Evolutionary conservation across 148 eudicot species (phyloP).

Genomic region (Fagopyrum esculentum): DNA sequence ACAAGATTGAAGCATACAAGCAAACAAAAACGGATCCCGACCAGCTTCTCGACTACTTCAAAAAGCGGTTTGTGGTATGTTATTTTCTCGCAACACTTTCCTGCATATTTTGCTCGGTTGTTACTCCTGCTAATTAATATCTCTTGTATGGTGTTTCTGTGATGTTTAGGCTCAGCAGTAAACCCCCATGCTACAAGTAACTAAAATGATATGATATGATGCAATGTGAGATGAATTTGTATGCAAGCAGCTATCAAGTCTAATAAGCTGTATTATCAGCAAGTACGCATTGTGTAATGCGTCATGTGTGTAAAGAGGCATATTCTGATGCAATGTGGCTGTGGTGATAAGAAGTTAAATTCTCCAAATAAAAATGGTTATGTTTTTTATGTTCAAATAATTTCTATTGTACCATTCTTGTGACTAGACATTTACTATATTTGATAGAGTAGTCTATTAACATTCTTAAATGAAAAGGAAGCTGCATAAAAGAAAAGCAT

Average conservation of each 20-base stretch:
- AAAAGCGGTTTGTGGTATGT: background rate
- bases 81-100: background rate
- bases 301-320: background rate
- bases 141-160: slow-evolving; percentile 1
- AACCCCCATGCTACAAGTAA: background rate
- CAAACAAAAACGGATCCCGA: slow-evolving; percentile 24
- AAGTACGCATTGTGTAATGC: background rate
- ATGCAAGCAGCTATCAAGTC: background rate
- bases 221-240: background rate
- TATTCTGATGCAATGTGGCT: background rate
- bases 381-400: no score
- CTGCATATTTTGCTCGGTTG: background rate
- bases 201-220: no score
- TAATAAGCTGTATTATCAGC: background rate
- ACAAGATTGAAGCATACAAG: slow-evolving; percentile 33
- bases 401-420: no score
- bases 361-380: no score
- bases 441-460: no score
- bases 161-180: background rate
- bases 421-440: no score
- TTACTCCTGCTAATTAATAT: background rate
- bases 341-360: background rate
- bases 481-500: no score
- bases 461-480: no score
- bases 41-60: background rate